phyloP scores from a whole-genome alignment of 2,329 filamentous ascomycete genomes.

The Davidsoniella virescens region DNA sequence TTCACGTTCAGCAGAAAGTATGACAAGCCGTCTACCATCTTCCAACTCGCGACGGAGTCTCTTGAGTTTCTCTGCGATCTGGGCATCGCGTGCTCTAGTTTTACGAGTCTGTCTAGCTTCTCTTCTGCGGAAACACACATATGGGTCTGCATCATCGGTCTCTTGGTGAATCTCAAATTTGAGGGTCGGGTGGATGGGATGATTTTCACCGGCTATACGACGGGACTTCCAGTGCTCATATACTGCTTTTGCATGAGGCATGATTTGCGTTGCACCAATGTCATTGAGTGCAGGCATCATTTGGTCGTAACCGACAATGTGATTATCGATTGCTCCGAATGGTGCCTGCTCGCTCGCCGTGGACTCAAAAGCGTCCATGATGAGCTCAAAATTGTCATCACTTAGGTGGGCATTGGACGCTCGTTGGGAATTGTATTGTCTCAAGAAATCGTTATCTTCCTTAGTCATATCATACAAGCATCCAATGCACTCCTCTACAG shows the following conservation, averaged over 20 bases:
- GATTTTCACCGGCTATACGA: slow-evolving; percentile 51
- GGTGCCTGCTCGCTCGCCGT: slow-evolving; percentile 71
- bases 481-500: slow-evolving; percentile 86
- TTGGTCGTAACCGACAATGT: slow-evolving; percentile 59
- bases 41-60: slow-evolving; percentile 82
- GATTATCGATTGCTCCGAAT: slow-evolving; percentile 78
- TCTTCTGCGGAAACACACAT: slow-evolving; percentile 91
- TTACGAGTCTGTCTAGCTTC: slow-evolving; percentile 91
- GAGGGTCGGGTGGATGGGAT: slow-evolving; percentile 56
- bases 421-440: slow-evolving; percentile 65
- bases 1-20: slow-evolving; percentile 66
- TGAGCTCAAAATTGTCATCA: slow-evolving; percentile 82
- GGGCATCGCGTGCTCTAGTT: slow-evolving; percentile 81
- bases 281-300: slow-evolving; percentile 53
- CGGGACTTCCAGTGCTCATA: slow-evolving; percentile 81
- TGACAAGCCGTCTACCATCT: slow-evolving; percentile 66
- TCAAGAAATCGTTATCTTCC: slow-evolving; percentile 76
- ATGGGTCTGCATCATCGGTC: slow-evolving; percentile 89
- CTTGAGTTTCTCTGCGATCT: slow-evolving; percentile 88
- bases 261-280: slow-evolving; percentile 31
- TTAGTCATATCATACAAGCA: slow-evolving; percentile 88
- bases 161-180: slow-evolving; percentile 93
- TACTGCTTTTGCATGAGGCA: slow-evolving; percentile 53
- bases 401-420: slow-evolving; percentile 49
- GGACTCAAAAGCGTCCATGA: slow-evolving; percentile 91